These are phyloP conservation scores for Xylariaceae sp. DNA, from an alignment of 2,329 filamentous ascomycete genomes.

Conservation along the genomic window DNA sequence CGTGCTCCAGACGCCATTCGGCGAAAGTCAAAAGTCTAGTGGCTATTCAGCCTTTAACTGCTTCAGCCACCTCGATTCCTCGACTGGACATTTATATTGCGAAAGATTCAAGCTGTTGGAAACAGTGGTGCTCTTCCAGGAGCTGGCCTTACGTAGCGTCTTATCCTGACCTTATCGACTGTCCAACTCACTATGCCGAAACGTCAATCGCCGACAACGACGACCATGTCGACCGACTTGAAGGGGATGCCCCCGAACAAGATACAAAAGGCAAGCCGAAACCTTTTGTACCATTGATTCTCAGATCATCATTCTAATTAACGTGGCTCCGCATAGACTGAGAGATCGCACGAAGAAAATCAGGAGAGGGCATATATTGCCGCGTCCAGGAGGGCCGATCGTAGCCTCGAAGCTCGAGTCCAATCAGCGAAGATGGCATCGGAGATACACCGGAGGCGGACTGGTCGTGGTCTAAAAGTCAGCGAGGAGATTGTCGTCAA, in stretches of 20 bases:
- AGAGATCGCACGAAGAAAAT: constrained; percentile 75
- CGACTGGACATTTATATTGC: neutral
- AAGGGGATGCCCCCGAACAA: constrained; percentile 33
- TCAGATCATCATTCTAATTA: constrained; percentile 12
- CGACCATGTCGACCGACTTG: constrained; percentile 29
- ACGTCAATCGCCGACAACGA: constrained; percentile 32
- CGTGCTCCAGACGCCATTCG: too few species aligned
- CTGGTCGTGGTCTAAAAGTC: constrained; percentile 76
- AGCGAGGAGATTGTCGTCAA: constrained; percentile 82
- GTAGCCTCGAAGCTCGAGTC: constrained; percentile 80
- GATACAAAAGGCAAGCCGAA: constrained; percentile 33
- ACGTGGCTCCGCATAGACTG: constrained; percentile 52
- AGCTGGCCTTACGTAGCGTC: neutral
- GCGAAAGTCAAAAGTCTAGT: too few species aligned
- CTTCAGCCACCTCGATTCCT: neutral
- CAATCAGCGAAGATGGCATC: constrained; percentile 85
- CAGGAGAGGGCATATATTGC: constrained; percentile 89
- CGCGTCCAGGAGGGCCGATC: constrained; percentile 80
- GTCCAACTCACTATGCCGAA: constrained; percentile 34
- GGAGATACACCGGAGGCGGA: constrained; percentile 84
- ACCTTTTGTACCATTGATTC: neutral
- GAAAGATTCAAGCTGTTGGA: neutral
- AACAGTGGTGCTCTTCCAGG: neutral
- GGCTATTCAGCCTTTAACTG: constrained; percentile 5
- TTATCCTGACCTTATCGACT: constrained; percentile 1